Evolutionary conservation across 768 basidiomycete species (phyloP), one percentile per base, ranked within the genome.

Genomic region (Crassisporium funariophilum): DNA sequence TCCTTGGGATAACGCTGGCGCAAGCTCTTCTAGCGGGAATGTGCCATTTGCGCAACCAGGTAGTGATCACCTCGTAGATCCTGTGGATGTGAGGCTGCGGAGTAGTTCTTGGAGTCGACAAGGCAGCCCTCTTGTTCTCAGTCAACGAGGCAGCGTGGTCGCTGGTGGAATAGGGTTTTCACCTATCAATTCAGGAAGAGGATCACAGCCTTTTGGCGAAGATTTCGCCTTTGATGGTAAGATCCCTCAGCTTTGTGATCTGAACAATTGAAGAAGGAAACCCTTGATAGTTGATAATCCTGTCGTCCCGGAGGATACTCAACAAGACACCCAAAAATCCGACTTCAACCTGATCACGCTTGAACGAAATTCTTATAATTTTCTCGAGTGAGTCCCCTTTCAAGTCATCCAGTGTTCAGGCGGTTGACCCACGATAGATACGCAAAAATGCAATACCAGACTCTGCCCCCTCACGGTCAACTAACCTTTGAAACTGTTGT

Each of bases 1-100:
- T 60, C 89, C 90, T 4, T 92, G 89, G 89, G 88, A 91, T 58
- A 78, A 91, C 60, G 88, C 88, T 4, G 86, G 83, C 3, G 69
- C 77, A 4, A 73, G 71, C 31, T 87, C 83, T 41, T 86, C 84
- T 1, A 82, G 77, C 23, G 70, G 68, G 23, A 78, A 65, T 19
- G 74, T 47, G 2, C 66, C 49, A 34, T 58, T 57, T 43, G 50
- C 58, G 13, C 67, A 65, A 16, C 56, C 62, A 38, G 72, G 70
- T 52, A 77, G 78, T 41, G 68, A 70, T 36, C 58, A 75, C 33
- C 74, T 74, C 52, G 55, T 84, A 22, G 82, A 79, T 23, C 72
- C 67, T 15, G 79, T 75, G 2, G 82, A 84, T 46, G 61, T 76
- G 24, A 72, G 69, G 43, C 61, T 84, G 52, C 73, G 82, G 50